Evolutionary conservation across 805 yeast species (phyloP).

Genomic region (Zygotorulaspora chibaensis): DNA sequence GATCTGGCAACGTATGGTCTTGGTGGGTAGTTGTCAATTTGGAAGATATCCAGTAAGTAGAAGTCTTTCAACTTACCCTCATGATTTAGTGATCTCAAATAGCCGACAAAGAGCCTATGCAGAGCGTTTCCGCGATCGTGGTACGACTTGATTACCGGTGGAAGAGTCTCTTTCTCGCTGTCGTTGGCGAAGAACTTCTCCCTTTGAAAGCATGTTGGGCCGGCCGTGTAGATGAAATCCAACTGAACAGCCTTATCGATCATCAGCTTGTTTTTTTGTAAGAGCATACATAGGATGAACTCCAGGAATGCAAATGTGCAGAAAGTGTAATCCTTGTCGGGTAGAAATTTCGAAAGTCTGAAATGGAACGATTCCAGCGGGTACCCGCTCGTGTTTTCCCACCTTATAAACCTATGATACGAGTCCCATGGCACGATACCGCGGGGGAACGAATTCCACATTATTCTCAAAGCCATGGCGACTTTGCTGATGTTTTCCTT

Average conservation of each 20-base stretch:
- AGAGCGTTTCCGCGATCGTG: slow-evolving; percentile 35
- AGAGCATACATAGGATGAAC: slow-evolving; percentile 30
- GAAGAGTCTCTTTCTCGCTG: slow-evolving; percentile 26
- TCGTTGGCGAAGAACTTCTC: slow-evolving; percentile 4
- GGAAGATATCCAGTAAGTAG: slow-evolving; percentile 33
- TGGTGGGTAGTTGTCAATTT: slow-evolving; percentile 36
- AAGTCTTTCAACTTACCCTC: slow-evolving; percentile 33
- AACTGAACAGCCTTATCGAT: slow-evolving; percentile 30
- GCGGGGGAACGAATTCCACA: slow-evolving; percentile 35
- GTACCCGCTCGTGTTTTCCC: slow-evolving; percentile 24
- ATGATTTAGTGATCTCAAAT: slow-evolving; percentile 32
- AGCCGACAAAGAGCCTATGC: slow-evolving; percentile 34
- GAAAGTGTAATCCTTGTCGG: slow-evolving; percentile 36
- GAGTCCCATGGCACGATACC: slow-evolving; percentile 38
- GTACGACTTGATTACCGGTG: slow-evolving; percentile 33
- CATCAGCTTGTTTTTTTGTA: slow-evolving; percentile 31
- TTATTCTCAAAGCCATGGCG: slow-evolving; percentile 30
- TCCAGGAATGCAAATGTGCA: slow-evolving; percentile 38
- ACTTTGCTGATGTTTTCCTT: slow-evolving; percentile 27
- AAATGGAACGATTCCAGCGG: slow-evolving; percentile 35
- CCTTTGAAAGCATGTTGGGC: slow-evolving; percentile 36
- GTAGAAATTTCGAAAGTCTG: slow-evolving; percentile 33
- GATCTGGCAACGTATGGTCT: slow-evolving; percentile 31
- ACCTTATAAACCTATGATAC: slow-evolving; percentile 26
- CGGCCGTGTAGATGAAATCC: slow-evolving; percentile 37